These are phyloP conservation scores for Petasospora rhodanensis DNA, from an alignment of 1,139 yeast genomes.

Conservation along the genomic window DNA sequence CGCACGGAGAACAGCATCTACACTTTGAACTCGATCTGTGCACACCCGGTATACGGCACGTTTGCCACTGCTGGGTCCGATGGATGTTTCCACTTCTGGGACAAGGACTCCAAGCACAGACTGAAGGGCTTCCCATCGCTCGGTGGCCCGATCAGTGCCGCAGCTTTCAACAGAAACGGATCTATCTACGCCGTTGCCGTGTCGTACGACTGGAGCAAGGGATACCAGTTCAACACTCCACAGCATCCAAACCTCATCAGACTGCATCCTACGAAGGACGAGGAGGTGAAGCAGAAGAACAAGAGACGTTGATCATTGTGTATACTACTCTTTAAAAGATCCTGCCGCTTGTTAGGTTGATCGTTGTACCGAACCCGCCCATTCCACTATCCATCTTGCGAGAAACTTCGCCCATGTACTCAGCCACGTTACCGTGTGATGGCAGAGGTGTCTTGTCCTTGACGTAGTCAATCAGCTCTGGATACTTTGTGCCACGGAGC, in stretches of 20 bases:
- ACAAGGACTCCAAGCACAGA: constrained; percentile 86
- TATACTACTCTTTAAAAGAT: too few species aligned
- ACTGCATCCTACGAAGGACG: constrained; percentile 81
- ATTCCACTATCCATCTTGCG: too few species aligned
- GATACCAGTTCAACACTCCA: constrained; percentile 71
- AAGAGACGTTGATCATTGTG: constrained; percentile 36
- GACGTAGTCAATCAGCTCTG: too few species aligned
- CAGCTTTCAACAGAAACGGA: constrained; percentile 82
- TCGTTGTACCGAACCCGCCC: too few species aligned
- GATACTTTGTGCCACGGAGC: too few species aligned
- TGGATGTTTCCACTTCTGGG: constrained; percentile 95
- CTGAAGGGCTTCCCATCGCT: constrained; percentile 75
- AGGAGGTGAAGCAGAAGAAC: constrained; percentile 76
- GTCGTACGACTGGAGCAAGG: constrained; percentile 95
- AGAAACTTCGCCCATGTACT: too few species aligned
- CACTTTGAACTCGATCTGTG: constrained; percentile 73
- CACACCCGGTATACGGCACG: constrained; percentile 90
- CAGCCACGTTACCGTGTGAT: too few species aligned
- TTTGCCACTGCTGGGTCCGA: constrained; percentile 94
- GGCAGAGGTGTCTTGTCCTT: too few species aligned
- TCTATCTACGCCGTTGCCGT: constrained; percentile 85
- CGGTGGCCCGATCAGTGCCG: constrained; percentile 69
- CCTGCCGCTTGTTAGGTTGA: too few species aligned
- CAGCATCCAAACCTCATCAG: constrained; percentile 74
- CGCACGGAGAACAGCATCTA: constrained; percentile 53